Evolutionary conservation across 305 asterid genomes (phyloP).

Genomic region (Solanum hybrid): DNA sequence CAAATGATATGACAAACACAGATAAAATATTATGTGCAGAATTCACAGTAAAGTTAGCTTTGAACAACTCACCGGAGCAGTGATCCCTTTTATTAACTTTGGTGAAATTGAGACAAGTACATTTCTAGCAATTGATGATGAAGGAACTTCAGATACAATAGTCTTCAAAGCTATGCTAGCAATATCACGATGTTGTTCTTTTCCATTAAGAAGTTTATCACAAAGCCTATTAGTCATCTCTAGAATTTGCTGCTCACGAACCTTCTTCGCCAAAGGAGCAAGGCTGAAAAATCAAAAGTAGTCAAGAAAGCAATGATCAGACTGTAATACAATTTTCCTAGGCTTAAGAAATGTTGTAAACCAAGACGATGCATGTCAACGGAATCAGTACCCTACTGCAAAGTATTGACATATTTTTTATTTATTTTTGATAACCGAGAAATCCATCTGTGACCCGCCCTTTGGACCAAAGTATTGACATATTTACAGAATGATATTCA

Average conservation of each 20-base stretch:
- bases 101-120: slow-evolving; percentile 77
- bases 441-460: too few species aligned
- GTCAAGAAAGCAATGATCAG: slow-evolving; percentile 11
- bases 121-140: slow-evolving; percentile 55
- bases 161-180: slow-evolving; percentile 99
- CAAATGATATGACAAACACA: background rate
- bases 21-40: background rate
- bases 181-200: slow-evolving; percentile 89
- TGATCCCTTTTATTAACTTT: slow-evolving; percentile 77
- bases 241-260: slow-evolving; percentile 71
- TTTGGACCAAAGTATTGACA: background rate
- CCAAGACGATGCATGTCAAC: too few species aligned
- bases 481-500: background rate
- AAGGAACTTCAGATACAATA: slow-evolving; percentile 93
- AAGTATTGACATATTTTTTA: too few species aligned
- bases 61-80: slow-evolving; percentile 32
- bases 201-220: slow-evolving; percentile 88
- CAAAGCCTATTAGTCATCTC: slow-evolving; percentile 90
- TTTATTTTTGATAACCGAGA: too few species aligned
- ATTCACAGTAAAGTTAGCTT: background rate
- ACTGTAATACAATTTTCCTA: background rate
- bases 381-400: too few species aligned
- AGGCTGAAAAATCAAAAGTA: slow-evolving; percentile 41
- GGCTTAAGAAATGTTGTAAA: too few species aligned
- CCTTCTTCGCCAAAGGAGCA: slow-evolving; percentile 93